A percentile compares a stretch with the other conserved stretches of the same genome.
Evolutionary conservation across 257 asterid species (phyloP).

Genomic region (Lycium barbarum): DNA sequence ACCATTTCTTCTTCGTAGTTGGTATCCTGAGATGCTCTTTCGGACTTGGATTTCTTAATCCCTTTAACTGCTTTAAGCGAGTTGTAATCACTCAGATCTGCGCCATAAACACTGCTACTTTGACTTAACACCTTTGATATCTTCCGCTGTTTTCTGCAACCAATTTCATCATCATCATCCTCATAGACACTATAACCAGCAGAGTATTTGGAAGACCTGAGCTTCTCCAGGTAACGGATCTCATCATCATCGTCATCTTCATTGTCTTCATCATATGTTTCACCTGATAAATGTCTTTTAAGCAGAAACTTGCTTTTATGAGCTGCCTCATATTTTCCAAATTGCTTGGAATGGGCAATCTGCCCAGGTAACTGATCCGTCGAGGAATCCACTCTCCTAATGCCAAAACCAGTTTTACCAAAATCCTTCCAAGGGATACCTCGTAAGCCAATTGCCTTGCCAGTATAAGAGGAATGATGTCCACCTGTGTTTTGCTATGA

Average conservation of each 20-base stretch:
- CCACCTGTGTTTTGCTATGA: slow-evolving; percentile 50
- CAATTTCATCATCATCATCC: slow-evolving; percentile 57
- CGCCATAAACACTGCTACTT: slow-evolving; percentile 41
- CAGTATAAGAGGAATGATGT: slow-evolving; percentile 28
- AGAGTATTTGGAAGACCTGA: slow-evolving; percentile 52
- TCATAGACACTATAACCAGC: slow-evolving; percentile 45
- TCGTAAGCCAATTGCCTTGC: slow-evolving; percentile 50
- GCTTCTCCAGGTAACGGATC: slow-evolving; percentile 77
- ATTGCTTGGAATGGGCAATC: slow-evolving; percentile 39
- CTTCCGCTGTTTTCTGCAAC: slow-evolving; percentile 52
- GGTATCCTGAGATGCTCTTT: slow-evolving; percentile 52
- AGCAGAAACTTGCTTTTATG: slow-evolving; percentile 49
- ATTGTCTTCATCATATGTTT: slow-evolving; percentile 48
- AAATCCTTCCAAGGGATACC: slow-evolving; percentile 88
- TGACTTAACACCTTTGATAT: slow-evolving; percentile 56
- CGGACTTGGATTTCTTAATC: slow-evolving; percentile 45
- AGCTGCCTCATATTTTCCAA: slow-evolving; percentile 42
- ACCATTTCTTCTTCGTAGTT: slow-evolving; percentile 56
- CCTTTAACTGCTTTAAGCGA: slow-evolving; percentile 52
- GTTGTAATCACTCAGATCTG: slow-evolving; percentile 46
- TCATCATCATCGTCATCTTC: slow-evolving; percentile 67
- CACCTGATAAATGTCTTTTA: slow-evolving; percentile 50
- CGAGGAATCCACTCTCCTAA: slow-evolving; percentile 44
- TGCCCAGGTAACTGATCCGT: slow-evolving; percentile 42
- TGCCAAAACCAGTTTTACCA: slow-evolving; percentile 58